These are phyloP conservation scores for Flaveria floridana DNA, from an alignment of 140 eudicot genomes.

Conservation along the genomic window DNA sequence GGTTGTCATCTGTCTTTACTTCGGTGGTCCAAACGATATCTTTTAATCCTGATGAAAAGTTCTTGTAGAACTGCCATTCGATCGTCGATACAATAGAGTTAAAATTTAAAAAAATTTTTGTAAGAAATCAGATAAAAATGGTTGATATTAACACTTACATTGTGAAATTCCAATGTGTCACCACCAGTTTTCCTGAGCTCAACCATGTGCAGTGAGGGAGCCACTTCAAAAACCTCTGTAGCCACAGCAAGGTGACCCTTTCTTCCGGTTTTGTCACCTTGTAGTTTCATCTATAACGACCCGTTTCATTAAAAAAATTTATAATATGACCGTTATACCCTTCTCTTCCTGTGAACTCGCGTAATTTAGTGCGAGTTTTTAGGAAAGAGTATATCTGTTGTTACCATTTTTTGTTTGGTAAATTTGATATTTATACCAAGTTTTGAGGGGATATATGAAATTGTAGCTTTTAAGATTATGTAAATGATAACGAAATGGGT, in stretches of 20 bases:
- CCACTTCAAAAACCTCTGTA: constrained; percentile 96
- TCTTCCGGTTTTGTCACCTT: constrained; percentile 88
- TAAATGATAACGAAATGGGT: neutral
- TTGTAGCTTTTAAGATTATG: neutral
- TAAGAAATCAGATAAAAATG: neutral
- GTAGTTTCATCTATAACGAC: constrained; percentile 68
- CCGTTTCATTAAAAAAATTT: neutral
- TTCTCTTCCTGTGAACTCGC: neutral
- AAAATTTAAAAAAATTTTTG: neutral
- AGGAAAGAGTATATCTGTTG: neutral
- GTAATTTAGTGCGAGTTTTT: neutral
- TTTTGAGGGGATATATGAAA: constrained; percentile 3
- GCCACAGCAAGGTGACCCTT: constrained; percentile 95
- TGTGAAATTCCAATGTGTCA: constrained; percentile 91
- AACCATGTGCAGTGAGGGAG: constrained; percentile 91
- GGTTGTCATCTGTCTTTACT: constrained; percentile 37
- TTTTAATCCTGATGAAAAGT: constrained; percentile 72
- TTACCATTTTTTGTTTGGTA: neutral
- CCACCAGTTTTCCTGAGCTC: constrained; percentile 93
- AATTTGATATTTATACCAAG: neutral
- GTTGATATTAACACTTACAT: constrained; percentile 37
- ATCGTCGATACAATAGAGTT: neutral
- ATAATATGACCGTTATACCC: neutral
- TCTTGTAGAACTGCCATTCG: constrained; percentile 73
- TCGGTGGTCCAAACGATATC: constrained; percentile 77